Evolutionary conservation across 2,329 filamentous ascomycete genomes (phyloP).

Genomic region (Venturia effusa): DNA sequence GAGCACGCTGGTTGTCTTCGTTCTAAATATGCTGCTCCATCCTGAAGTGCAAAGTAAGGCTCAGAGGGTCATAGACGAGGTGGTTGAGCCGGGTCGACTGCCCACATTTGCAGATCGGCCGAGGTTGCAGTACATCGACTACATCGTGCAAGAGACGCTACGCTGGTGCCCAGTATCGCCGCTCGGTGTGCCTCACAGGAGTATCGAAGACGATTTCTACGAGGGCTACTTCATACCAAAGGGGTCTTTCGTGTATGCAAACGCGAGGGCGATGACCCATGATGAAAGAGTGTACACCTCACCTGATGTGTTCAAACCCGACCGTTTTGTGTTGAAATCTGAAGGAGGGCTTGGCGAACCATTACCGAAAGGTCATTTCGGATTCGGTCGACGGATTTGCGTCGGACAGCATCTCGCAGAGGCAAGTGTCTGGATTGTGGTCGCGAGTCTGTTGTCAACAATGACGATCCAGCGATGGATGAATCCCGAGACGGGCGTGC

Average conservation of each 20-base stretch:
- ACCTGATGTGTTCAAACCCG: slow-evolving; percentile 31
- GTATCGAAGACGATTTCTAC: slow-evolving; percentile 24
- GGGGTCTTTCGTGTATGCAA: slow-evolving; percentile 24
- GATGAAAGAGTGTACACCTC: slow-evolving; percentile 26
- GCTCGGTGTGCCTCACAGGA: slow-evolving; percentile 23
- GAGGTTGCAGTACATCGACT: slow-evolving; percentile 26
- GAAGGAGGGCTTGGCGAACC: slow-evolving; percentile 24
- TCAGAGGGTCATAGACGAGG: slow-evolving; percentile 35
- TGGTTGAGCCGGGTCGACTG: slow-evolving; percentile 35
- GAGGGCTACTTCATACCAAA: slow-evolving; percentile 32
- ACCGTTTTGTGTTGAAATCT: slow-evolving; percentile 26
- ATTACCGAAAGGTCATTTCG: slow-evolving; percentile 27
- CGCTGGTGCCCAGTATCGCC: slow-evolving; percentile 24
- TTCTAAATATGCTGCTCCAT: slow-evolving; percentile 42
- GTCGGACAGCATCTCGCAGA: slow-evolving; percentile 19
- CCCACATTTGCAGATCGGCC: slow-evolving; percentile 37
- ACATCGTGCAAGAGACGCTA: slow-evolving; percentile 32
- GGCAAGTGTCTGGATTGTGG: slow-evolving; percentile 18
- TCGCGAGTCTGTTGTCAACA: background rate
- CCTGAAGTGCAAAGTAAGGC: slow-evolving; percentile 37
- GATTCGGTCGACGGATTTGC: slow-evolving; percentile 33
- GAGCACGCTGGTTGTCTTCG: slow-evolving; percentile 35
- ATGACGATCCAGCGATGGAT: background rate
- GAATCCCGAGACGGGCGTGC: background rate
- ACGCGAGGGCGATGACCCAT: slow-evolving; percentile 30